These are phyloP conservation scores for Hypsizygus ulmarius DNA, from an alignment of 1,284 basidiomycete genomes.

Conservation along the genomic window DNA sequence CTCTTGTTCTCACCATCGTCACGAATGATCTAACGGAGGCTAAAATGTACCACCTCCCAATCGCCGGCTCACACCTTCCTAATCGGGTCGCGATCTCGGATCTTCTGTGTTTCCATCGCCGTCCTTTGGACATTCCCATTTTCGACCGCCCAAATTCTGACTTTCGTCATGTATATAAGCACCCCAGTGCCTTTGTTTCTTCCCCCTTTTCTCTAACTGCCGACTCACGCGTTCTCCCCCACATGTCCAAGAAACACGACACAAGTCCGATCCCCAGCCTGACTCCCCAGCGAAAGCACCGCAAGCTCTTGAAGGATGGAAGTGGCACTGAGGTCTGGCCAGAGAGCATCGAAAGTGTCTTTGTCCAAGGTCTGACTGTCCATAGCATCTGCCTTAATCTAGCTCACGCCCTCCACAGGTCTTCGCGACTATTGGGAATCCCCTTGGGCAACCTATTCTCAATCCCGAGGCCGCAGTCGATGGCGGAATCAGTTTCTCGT, in stretches of 20 bases:
- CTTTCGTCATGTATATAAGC: conserved; percentile 32
- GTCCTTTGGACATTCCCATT: conserved; percentile 13
- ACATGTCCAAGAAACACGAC: conserved; percentile 32
- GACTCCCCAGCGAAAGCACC: conserved; percentile 76
- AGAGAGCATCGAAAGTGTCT: conserved; percentile 67
- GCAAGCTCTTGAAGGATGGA: conserved; percentile 79
- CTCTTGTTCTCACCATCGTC: conserved; percentile 16
- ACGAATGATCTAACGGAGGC: conserved; percentile 10
- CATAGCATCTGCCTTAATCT: conserved; percentile 5
- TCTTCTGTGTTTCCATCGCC: conserved; percentile 14
- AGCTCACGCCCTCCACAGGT: conserved; percentile 38
- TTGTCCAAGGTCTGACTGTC: conserved; percentile 59
- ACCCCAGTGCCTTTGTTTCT: conserved; percentile 20
- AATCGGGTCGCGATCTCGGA: conserved; percentile 22
- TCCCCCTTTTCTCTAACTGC: conserved; percentile 23
- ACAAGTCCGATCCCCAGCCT: conserved; percentile 37
- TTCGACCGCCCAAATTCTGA: conserved; percentile 23
- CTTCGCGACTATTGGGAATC: conserved; percentile 75
- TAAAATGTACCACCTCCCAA: conserved; percentile 17
- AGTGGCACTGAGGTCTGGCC: conserved; percentile 76
- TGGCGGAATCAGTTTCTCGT: conserved; percentile 83
- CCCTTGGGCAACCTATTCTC: conserved; percentile 73
- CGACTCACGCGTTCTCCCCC: conserved; percentile 21
- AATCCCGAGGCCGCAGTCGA: conserved; percentile 70
- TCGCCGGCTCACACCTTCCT: conserved; percentile 20